Base-by-base conservation (phyloP, 805 yeast species). In the Scheffersomyces ergatensis region DNA sequence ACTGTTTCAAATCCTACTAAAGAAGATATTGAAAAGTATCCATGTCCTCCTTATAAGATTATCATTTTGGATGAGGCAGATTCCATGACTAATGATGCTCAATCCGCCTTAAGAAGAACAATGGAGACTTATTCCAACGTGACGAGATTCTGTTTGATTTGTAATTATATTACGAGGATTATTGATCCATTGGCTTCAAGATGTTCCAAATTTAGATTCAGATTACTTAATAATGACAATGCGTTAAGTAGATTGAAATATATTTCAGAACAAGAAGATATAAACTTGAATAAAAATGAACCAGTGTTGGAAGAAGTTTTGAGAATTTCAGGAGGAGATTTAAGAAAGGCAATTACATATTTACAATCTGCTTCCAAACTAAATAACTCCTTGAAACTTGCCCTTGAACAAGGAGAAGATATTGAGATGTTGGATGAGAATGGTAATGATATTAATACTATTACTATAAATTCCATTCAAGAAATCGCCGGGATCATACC, bases 31-130 rank as follows among this genome's bases (percentile, higher is more conserved):
- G 77, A 68, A 31, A 76, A 80, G 15, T 90, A 89, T 64, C 97
- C 98, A 2, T 92, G 98, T 58, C 98, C 99, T 1, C 97, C 98
- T 4, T 93, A 87, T 64, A 93, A 93, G 60, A 80, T 93, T 53
- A 85, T 93, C 48, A 87, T 93, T 33, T 66, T 93, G 39, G 97
- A 90, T 67, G 97, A 90, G 63, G 97, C 97, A 0, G 97, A 93
- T 62, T 88, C 96, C 11, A 93, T 93, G 97, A 93, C 99, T 8
- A 78, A 88, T 33, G 97, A 89, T 53, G 99, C 99, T 0, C 99
- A 93, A 59, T 80, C 89, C 40, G 99, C 99, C 1, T 72, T 93
- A 48, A 80, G 99, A 67, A 78, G 99, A 63, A 92, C 96, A 1
- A 54, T 54, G 54, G 59, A 54, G 36, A 50, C 47, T 18, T 90